phyloP scores from a whole-genome alignment of 495 filamentous ascomycete species.

The Aspergillus nanangensis region DNA sequence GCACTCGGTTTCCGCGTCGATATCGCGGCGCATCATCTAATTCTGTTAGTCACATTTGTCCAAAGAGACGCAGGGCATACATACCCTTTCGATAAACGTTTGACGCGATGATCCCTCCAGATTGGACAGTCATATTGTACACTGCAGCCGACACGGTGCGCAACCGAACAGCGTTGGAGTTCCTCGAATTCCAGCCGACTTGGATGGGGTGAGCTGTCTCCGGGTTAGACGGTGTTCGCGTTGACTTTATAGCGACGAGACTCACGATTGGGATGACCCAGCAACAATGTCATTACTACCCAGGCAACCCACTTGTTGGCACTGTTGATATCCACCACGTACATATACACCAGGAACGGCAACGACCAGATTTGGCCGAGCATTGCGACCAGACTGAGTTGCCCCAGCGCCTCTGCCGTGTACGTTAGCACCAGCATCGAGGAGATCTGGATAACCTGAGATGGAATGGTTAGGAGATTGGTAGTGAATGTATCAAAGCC shows the following conservation, averaged over 20 bases:
- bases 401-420: neutral
- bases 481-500: conserved; percentile 58
- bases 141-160: conserved; percentile 50
- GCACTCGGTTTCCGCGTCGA: conserved; percentile 42
- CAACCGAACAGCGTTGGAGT: conserved; percentile 50
- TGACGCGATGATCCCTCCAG: conserved; percentile 44
- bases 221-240: neutral
- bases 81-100: conserved; percentile 51
- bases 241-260: neutral
- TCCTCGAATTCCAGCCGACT: conserved; percentile 36
- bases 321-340: neutral
- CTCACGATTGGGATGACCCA: neutral
- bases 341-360: neutral
- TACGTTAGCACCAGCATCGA: neutral
- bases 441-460: conserved; percentile 26
- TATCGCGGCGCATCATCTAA: conserved; percentile 51
- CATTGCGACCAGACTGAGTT: neutral
- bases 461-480: conserved; percentile 58
- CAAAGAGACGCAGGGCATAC: neutral
- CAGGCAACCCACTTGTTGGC: conserved; percentile 1
- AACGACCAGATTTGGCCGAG: conserved; percentile 1
- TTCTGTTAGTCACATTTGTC: neutral
- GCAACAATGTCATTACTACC: neutral
- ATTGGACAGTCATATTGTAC: conserved; percentile 48
- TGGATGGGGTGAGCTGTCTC: conserved; percentile 17